phyloP scores from a whole-genome alignment of 176 grass and related monocot genomes.

The Neostapfia colusana region DNA sequence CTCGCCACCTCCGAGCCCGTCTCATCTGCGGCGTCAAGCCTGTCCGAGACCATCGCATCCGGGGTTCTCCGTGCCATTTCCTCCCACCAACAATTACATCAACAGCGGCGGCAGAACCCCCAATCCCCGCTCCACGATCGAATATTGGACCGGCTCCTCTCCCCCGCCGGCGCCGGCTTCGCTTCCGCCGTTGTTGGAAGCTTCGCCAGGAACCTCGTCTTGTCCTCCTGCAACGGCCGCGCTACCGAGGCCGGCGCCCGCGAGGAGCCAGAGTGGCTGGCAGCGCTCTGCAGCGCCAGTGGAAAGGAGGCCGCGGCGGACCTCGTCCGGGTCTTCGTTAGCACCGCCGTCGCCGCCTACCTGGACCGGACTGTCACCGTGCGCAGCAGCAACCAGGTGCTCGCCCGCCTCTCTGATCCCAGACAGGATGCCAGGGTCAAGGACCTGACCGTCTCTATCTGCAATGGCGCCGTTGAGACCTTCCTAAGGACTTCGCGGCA shows the following conservation, averaged over 20 bases:
- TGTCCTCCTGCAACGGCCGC: conserved; percentile 40
- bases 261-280: conserved; percentile 51
- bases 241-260: neutral
- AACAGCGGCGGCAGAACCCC: conserved; percentile 10
- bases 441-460: conserved; percentile 71
- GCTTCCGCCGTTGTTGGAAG: conserved; percentile 64
- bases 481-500: conserved; percentile 70
- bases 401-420: conserved; percentile 50
- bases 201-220: conserved; percentile 68
- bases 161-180: conserved; percentile 60
- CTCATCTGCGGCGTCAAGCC: conserved; percentile 30
- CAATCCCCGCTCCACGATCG: conserved; percentile 46
- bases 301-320: conserved; percentile 67
- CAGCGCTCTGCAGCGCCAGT: conserved; percentile 53
- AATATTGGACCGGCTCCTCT: conserved; percentile 72
- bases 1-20: conserved; percentile 47
- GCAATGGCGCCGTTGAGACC: conserved; percentile 84
- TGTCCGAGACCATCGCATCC: conserved; percentile 38
- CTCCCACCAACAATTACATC: conserved; percentile 8
- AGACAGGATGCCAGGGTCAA: conserved; percentile 74
- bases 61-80: conserved; percentile 44
- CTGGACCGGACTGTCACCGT: conserved; percentile 46
- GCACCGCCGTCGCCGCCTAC: conserved; percentile 67
- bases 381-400: conserved; percentile 39
- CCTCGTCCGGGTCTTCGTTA: conserved; percentile 70